Conservation (phyloP, 2,329 filamentous ascomycete species). For the Fusarium euwallaceae region DNA sequence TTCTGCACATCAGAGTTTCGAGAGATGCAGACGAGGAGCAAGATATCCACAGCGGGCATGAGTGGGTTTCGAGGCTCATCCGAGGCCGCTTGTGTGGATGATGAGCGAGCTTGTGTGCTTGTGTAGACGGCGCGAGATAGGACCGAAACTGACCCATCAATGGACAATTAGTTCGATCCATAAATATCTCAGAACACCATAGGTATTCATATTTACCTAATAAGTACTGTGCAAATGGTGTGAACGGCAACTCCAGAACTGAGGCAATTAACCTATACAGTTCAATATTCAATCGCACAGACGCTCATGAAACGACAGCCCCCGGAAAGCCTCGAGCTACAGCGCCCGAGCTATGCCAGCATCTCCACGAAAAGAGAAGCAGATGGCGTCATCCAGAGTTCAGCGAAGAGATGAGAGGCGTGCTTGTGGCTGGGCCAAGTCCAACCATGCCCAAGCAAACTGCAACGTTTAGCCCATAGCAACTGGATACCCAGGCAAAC, state of each 20-base stretch:
- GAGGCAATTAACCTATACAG: neutral
- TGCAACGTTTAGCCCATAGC: constrained; percentile 12
- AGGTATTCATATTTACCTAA: neutral
- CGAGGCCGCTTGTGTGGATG: constrained; percentile 6
- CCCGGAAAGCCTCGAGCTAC: constrained; percentile 38
- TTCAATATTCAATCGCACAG: constrained; percentile 1
- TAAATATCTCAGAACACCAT: constrained; percentile 7
- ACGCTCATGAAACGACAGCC: constrained; percentile 11
- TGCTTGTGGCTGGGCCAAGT: constrained; percentile 22
- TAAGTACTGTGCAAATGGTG: constrained; percentile 1
- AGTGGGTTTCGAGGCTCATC: constrained; percentile 8
- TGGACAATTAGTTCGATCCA: neutral
- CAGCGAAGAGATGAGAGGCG: constrained; percentile 16
- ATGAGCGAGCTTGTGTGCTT: constrained; percentile 5
- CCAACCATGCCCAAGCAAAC: constrained; percentile 2
- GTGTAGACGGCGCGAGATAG: constrained; percentile 25
- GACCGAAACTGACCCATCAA: constrained; percentile 24
- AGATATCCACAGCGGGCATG: constrained; percentile 8
- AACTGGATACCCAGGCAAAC: neutral
- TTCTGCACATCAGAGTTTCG: neutral
- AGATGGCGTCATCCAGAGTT: constrained; percentile 26
- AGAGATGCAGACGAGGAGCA: constrained; percentile 14
- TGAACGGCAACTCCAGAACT: constrained; percentile 1
- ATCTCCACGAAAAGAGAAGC: constrained; percentile 6
- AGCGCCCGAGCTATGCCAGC: constrained; percentile 11